Conservation (phyloP, 2,329 filamentous ascomycete species). For the Hypoxylon sp. region DNA sequence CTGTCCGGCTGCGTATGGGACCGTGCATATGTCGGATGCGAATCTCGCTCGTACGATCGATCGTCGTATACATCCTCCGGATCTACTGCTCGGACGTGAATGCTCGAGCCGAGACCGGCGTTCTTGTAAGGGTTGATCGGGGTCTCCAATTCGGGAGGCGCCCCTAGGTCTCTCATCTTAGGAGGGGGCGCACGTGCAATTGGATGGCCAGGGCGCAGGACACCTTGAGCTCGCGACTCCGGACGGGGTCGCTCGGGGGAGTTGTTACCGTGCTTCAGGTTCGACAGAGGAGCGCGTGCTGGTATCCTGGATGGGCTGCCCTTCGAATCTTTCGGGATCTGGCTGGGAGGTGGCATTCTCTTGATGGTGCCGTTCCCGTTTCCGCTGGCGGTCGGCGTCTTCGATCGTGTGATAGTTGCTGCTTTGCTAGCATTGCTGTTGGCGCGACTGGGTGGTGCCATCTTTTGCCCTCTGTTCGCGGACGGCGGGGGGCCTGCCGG, state of each 20-base stretch:
- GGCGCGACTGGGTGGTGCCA: slow-evolving; percentile 47
- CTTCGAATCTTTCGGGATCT: slow-evolving; percentile 45
- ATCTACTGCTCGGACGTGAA: slow-evolving; percentile 65
- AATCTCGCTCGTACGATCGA: slow-evolving; percentile 65
- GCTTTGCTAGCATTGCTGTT: slow-evolving; percentile 50
- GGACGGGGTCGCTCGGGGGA: slow-evolving; percentile 76
- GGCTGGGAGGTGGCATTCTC: slow-evolving; percentile 43
- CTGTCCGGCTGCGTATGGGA: slow-evolving; percentile 48
- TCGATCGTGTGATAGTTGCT: slow-evolving; percentile 53
- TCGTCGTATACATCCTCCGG: slow-evolving; percentile 92
- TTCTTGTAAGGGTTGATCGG: slow-evolving; percentile 58
- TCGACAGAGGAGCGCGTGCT: slow-evolving; percentile 72
- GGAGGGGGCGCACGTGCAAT: slow-evolving; percentile 76
- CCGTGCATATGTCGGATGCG: slow-evolving; percentile 48
- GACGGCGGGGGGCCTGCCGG: slow-evolving; percentile 69
- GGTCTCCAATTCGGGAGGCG: slow-evolving; percentile 60
- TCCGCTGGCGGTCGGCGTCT: slow-evolving; percentile 61
- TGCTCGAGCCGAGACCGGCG: slow-evolving; percentile 58
- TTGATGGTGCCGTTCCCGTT: slow-evolving; percentile 44
- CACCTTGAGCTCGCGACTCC: slow-evolving; percentile 54
- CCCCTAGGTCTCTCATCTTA: slow-evolving; percentile 84
- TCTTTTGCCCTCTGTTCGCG: slow-evolving; percentile 49
- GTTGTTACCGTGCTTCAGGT: slow-evolving; percentile 75
- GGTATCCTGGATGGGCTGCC: slow-evolving; percentile 74
- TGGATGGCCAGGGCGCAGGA: slow-evolving; percentile 63